These are phyloP conservation scores for Rhynchosporium agropyri DNA, from an alignment of 2,329 filamentous ascomycete species.

Conservation along the genomic window DNA sequence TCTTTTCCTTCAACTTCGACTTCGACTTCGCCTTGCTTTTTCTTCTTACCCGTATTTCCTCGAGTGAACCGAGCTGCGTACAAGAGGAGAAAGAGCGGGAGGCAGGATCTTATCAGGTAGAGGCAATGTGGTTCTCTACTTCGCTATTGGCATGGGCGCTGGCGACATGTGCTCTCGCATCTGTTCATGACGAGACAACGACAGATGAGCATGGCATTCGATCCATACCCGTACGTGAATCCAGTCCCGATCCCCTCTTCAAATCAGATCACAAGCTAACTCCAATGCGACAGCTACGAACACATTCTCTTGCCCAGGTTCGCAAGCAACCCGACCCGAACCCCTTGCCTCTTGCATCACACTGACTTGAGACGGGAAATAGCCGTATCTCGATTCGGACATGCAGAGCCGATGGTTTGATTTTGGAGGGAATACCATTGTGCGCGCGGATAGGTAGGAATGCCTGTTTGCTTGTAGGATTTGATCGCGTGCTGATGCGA, in stretches of 20 bases:
- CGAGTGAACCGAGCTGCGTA: too few relatives aligned
- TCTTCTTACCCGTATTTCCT: conserved; percentile 2
- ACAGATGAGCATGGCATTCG: conserved; percentile 54
- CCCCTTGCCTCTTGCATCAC: conserved; percentile 12
- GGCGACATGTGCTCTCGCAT: conserved; percentile 42
- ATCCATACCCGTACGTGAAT: conserved; percentile 61
- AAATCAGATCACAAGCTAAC: conserved; percentile 28
- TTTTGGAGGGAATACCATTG: conserved; percentile 93
- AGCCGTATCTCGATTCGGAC: conserved; percentile 97
- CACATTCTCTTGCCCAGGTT: conserved; percentile 81
- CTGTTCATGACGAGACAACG: conserved; percentile 42
- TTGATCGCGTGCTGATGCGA: conserved; percentile 34
- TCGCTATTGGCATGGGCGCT: conserved; percentile 40
- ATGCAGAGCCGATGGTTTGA: conserved; percentile 99
- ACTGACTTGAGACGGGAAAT: conserved; percentile 26
- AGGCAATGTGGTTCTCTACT: conserved; percentile 39
- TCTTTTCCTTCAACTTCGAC: conserved; percentile 17
- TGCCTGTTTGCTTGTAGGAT: not conserved
- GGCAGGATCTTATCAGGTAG: conserved; percentile 10
- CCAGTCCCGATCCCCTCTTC: not conserved
- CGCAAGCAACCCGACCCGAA: conserved; percentile 41
- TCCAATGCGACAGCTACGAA: conserved; percentile 66
- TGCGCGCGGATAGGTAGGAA: conserved; percentile 70
- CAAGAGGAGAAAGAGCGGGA: not conserved
- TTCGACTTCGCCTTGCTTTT: not conserved